These are phyloP conservation scores for Plectosphaerella cucumerina DNA, from an alignment of 2,329 filamentous ascomycete species.

Conservation along the genomic window DNA sequence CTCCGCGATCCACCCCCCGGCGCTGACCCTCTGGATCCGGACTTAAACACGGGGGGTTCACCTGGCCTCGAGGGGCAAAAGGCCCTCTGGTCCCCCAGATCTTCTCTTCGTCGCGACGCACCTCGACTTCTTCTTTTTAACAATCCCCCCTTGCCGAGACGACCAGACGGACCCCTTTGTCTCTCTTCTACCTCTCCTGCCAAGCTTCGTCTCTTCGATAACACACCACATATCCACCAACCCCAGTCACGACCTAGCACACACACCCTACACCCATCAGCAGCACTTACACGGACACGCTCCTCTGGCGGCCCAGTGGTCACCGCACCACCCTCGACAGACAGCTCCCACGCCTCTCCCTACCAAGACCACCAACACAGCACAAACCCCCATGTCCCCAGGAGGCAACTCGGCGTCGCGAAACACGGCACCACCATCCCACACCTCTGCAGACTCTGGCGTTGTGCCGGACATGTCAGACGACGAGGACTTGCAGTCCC, in stretches of 20 bases:
- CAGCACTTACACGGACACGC: slow-evolving; percentile 9
- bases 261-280: background rate
- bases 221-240: too few relatives aligned
- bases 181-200: background rate
- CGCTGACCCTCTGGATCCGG: too few relatives aligned
- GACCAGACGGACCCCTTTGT: background rate
- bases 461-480: slow-evolving; percentile 33
- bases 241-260: too few relatives aligned
- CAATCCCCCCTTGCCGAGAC: too few relatives aligned
- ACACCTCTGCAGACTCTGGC: slow-evolving; percentile 17
- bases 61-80: slow-evolving; percentile 3
- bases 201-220: too few relatives aligned
- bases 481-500: slow-evolving; percentile 32
- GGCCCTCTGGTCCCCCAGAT: slow-evolving; percentile 1
- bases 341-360: slow-evolving; percentile 8
- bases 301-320: slow-evolving; percentile 4
- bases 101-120: background rate
- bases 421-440: slow-evolving; percentile 9
- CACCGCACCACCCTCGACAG: slow-evolving; percentile 6
- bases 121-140: background rate
- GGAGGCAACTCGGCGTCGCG: slow-evolving; percentile 12
- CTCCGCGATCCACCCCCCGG: too few relatives aligned
- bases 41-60: background rate
- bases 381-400: slow-evolving; percentile 11
- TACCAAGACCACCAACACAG: slow-evolving; percentile 10